Evolutionary conservation across 371 early-diverging fungal species (phyloP), one percentile per base, ranked within the genome.

Genomic region (Mucor circinelloides): DNA sequence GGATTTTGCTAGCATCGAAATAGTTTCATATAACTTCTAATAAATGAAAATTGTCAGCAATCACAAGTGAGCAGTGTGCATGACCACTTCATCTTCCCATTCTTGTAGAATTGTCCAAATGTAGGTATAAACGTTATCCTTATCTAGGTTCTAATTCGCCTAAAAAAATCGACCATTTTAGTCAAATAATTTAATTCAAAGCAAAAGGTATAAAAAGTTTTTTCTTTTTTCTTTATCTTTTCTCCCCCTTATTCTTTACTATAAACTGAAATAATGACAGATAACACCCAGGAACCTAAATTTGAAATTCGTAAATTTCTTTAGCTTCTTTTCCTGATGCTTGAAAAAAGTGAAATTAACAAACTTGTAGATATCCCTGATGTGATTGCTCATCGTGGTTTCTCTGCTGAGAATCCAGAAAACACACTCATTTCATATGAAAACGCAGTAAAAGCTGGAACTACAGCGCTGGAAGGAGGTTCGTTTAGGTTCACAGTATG

Each of bases 401-500:
- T 75, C 56, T 84, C 87, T 9, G 79, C 82, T n/a, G 77, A 82
- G 63, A 82, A 84, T 71, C 87, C 89, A 0, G 90, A 90, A 71
- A 90, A 90, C 62, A 88, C 90, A 2, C 58, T 90, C 57, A 56
- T 81, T 9, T 84, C 90, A 12, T 84, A 83, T 74, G 72, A 77
- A 56, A 79, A 82, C 63, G 89, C 88, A 6, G 57, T 90, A 17
- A 77, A 85, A 56, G 81, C 84, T 6, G 85, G 86, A 15, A 83
- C 88, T 0, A 78, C 78, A 60, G 90, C 86, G 15, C 69, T 90
- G 5, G 90, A 90, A 80, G 83, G 84, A 68, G 89, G 87, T 86
- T 76, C 63, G 54, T 27, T 32, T 28, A 57, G 12, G 58, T 9
- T n/a, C 8, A 44, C 48, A 30, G 6, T 2, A 6, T 30, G 30